A percentile compares a stretch with the other conserved stretches of the same genome.
These are phyloP conservation scores for Penicillium herquei DNA, from an alignment of 495 filamentous ascomycete species.

Conservation along the genomic window DNA sequence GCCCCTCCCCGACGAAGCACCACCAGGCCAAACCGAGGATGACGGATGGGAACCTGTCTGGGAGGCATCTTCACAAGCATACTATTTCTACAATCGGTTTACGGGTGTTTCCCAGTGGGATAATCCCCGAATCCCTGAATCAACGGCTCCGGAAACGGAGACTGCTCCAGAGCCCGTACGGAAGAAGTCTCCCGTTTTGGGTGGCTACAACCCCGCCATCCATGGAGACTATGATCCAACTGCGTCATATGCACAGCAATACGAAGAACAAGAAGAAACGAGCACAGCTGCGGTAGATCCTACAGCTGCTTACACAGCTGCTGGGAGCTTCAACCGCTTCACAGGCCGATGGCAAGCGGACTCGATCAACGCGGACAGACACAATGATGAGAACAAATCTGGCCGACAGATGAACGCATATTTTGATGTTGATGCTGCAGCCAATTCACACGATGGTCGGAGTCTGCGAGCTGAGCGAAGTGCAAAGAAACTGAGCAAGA, in stretches of 20 bases:
- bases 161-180: slow-evolving; percentile 16
- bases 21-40: slow-evolving; percentile 53
- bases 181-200: slow-evolving; percentile 38
- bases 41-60: slow-evolving; percentile 90
- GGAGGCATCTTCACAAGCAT: slow-evolving; percentile 68
- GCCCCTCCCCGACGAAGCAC: slow-evolving; percentile 53
- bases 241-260: slow-evolving; percentile 78
- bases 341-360: slow-evolving; percentile 79
- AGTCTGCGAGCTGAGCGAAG: slow-evolving; percentile 85
- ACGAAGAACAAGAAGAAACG: slow-evolving; percentile 35
- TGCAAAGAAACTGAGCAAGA: slow-evolving; percentile 82
- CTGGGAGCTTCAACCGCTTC: slow-evolving; percentile 85
- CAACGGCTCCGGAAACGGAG: slow-evolving; percentile 20
- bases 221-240: slow-evolving; percentile 95
- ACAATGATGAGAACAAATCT: slow-evolving; percentile 88
- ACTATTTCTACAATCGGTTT: slow-evolving; percentile 89
- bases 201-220: slow-evolving; percentile 92
- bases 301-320: slow-evolving; percentile 56
- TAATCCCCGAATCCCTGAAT: slow-evolving; percentile 74
- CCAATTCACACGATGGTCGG: slow-evolving; percentile 87
- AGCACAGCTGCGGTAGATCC: slow-evolving; percentile 29
- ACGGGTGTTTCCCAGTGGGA: slow-evolving; percentile 79
- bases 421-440: slow-evolving; percentile 97
- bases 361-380: slow-evolving; percentile 63
- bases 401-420: slow-evolving; percentile 88